Conservation (phyloP, 2,329 filamentous ascomycete species). For the Diaporthe caulivora region DNA sequence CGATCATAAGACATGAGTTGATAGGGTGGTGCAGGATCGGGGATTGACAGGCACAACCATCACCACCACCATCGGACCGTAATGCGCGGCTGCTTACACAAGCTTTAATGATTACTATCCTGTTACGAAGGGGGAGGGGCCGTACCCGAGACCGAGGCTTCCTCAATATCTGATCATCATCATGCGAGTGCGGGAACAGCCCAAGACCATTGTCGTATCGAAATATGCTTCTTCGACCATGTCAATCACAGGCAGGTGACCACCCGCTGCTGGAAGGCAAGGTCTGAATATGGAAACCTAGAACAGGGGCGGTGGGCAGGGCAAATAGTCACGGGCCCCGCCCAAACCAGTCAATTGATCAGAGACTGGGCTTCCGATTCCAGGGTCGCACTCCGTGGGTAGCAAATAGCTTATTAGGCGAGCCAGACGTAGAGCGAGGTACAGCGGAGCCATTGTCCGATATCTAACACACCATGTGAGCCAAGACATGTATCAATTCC, state of each 20-base stretch:
- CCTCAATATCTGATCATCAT: conserved; percentile 25
- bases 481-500: conserved; percentile 27
- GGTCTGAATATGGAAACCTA: neutral
- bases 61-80: neutral
- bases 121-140: neutral
- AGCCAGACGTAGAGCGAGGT: conserved; percentile 1
- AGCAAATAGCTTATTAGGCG: conserved; percentile 26
- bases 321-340: conserved; percentile 15
- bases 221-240: conserved; percentile 31
- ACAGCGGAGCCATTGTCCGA: conserved; percentile 22
- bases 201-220: conserved; percentile 28
- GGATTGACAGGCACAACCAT: conserved; percentile 28
- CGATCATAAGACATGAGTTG: conserved; percentile 15
- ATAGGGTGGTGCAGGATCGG: conserved; percentile 17
- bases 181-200: conserved; percentile 7
- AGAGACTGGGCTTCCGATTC: conserved; percentile 7
- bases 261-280: neutral
- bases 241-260: conserved; percentile 1
- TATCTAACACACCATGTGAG: conserved; percentile 27
- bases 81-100: conserved; percentile 16
- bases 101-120: conserved; percentile 12
- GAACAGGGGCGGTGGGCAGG: conserved; percentile 2
- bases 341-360: neutral
- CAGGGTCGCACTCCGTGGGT: conserved; percentile 21
- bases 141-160: conserved; percentile 29